Evolutionary conservation across 768 basidiomycete species (phyloP).

Genomic region (Mycena venus): DNA sequence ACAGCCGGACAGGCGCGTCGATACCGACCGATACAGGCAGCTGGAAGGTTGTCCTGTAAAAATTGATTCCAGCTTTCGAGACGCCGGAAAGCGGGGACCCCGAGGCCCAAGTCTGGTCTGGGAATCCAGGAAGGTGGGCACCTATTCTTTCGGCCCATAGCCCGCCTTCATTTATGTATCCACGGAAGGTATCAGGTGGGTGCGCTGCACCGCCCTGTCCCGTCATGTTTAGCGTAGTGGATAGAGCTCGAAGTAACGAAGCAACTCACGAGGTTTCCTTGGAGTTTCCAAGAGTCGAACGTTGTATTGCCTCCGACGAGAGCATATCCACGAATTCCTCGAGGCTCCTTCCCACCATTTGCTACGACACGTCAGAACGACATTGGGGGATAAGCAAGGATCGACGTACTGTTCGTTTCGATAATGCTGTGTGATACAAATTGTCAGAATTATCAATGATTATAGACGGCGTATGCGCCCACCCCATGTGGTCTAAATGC

Average conservation of each 20-base stretch:
- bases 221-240: not conserved
- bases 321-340: conserved; percentile 61
- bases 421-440: conserved; percentile 49
- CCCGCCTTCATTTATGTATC: conserved; percentile 66
- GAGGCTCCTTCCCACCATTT: conserved; percentile 63
- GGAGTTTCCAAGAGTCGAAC: conserved; percentile 56
- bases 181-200: conserved; percentile 59
- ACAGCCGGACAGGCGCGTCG: conserved; percentile 61
- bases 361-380: conserved; percentile 43
- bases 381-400: not conserved
- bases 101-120: conserved; percentile 53
- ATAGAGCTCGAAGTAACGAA: not conserved
- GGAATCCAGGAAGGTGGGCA: conserved; percentile 63
- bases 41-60: conserved; percentile 58
- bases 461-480: conserved; percentile 27
- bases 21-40: conserved; percentile 56
- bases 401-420: conserved; percentile 60
- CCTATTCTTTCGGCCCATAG: conserved; percentile 63
- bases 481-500: conserved; percentile 65
- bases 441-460: not conserved
- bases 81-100: conserved; percentile 50
- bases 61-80: conserved; percentile 56
- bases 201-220: conserved; percentile 53
- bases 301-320: conserved; percentile 56
- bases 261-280: conserved; percentile 54